Evolutionary conservation across 2,329 filamentous ascomycete species (phyloP).

Genomic region (Aspergillus unguis): DNA sequence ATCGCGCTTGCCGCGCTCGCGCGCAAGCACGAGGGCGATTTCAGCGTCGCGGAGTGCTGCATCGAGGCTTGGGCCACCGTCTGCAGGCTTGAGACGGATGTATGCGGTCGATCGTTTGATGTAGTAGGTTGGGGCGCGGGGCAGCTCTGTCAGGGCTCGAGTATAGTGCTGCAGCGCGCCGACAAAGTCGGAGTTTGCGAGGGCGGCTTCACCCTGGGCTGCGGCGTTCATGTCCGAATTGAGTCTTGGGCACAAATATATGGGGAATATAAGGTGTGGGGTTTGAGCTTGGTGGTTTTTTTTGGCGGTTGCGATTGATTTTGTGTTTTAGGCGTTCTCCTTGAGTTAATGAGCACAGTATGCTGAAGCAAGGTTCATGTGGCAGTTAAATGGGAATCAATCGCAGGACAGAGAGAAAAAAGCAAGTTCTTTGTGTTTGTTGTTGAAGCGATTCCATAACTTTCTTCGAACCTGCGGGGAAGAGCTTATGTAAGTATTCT

Average conservation of each 20-base stretch:
- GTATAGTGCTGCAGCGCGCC: conserved; percentile 68
- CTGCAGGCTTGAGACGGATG: conserved; percentile 56
- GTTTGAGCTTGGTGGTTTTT: neutral
- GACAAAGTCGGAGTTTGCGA: conserved; percentile 61
- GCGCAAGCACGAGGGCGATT: conserved; percentile 59
- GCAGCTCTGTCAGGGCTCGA: conserved; percentile 59
- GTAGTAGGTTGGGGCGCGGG: conserved; percentile 72
- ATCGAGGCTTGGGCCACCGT: conserved; percentile 40
- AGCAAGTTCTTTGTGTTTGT: neutral
- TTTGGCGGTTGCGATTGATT: neutral
- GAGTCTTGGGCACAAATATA: neutral
- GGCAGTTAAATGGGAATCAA: too few relatives aligned
- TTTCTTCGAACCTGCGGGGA: conserved; percentile 9
- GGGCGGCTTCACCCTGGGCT: conserved; percentile 58
- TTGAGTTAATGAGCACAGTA: too few relatives aligned
- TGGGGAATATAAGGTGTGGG: neutral
- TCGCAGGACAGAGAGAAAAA: neutral
- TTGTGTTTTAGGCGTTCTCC: neutral
- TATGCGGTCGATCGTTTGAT: conserved; percentile 78
- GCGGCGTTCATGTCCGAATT: conserved; percentile 49
- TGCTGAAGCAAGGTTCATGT: too few relatives aligned
- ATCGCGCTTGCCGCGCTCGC: conserved; percentile 68
- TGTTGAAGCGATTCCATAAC: neutral
- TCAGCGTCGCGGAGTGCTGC: conserved; percentile 68
- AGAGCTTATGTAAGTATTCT: conserved; percentile 7